A percentile compares a stretch with the other conserved stretches of the same genome.
Evolutionary conservation across 2,329 filamentous ascomycete species (phyloP).

Genomic region (Cercospora zeae-maydis): DNA sequence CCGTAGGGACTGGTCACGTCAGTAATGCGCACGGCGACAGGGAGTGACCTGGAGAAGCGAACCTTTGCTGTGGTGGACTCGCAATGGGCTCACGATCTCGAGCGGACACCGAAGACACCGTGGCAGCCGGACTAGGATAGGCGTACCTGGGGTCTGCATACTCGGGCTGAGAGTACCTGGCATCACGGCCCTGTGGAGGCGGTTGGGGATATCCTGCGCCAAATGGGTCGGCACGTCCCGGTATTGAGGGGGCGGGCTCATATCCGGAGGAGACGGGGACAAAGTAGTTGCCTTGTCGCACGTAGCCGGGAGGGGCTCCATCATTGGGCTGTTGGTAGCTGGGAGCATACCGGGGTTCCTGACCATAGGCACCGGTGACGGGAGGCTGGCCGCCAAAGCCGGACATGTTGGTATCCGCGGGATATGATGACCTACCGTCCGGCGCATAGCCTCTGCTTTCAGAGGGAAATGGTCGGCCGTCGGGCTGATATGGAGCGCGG

Average conservation of each 20-base stretch:
- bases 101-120: conserved; percentile 29
- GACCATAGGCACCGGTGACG: conserved; percentile 27
- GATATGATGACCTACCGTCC: conserved; percentile 28
- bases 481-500: conserved; percentile 24
- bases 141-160: conserved; percentile 35
- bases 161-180: conserved; percentile 32
- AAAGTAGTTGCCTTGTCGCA: conserved; percentile 35
- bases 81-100: conserved; percentile 31
- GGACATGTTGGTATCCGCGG: conserved; percentile 26
- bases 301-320: conserved; percentile 35
- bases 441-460: conserved; percentile 26
- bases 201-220: conserved; percentile 25
- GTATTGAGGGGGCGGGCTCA: conserved; percentile 26
- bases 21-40: conserved; percentile 20
- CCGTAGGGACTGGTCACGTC: conserved; percentile 32
- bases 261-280: conserved; percentile 32
- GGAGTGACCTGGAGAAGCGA: conserved; percentile 24
- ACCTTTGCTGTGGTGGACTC: conserved; percentile 33
- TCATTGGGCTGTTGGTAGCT: conserved; percentile 26
- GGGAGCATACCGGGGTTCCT: conserved; percentile 34
- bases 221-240: conserved; percentile 30
- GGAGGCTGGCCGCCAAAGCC: conserved; percentile 28
- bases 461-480: conserved; percentile 27
- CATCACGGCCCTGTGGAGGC: conserved; percentile 25
- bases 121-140: conserved; percentile 37